Conservation (phyloP, 305 asterid species). For the Ajuga reptans region DNA sequence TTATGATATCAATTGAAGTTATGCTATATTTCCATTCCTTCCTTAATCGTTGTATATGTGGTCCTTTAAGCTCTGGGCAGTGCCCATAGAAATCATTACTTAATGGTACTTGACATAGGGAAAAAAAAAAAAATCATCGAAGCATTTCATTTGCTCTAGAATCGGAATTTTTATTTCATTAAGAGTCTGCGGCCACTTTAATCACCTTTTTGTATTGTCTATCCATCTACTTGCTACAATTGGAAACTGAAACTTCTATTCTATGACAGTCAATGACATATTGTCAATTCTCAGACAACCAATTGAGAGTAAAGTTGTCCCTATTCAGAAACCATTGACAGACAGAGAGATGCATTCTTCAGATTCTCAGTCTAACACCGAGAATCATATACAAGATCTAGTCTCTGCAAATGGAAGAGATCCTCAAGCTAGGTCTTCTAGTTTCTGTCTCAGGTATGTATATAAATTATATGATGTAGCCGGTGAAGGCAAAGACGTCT, state of each 20-base stretch:
- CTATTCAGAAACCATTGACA: conserved; percentile 24
- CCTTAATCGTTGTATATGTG: background rate
- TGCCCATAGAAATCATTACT: background rate
- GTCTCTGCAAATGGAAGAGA: conserved; percentile 25
- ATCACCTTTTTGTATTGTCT: conserved; percentile 4
- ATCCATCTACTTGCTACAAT: conserved; percentile 1
- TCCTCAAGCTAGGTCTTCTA: conserved; percentile 27
- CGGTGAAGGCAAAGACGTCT: background rate
- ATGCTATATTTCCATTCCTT: background rate
- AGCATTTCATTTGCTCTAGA: background rate
- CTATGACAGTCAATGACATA: conserved; percentile 63
- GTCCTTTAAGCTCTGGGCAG: conserved; percentile 1
- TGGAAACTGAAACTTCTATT: conserved; percentile 12
- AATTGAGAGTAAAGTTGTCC: conserved; percentile 28
- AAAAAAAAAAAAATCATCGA: background rate
- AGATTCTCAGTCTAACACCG: conserved; percentile 29
- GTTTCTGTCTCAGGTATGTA: conserved; percentile 35
- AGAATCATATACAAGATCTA: conserved; percentile 27
- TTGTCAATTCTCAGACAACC: conserved; percentile 65
- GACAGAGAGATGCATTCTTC: conserved; percentile 33
- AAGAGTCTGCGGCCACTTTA: background rate
- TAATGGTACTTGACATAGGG: background rate
- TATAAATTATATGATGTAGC: background rate
- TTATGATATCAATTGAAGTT: too few relatives aligned
- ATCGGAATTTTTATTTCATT: background rate